Evolutionary conservation across 2,329 filamentous ascomycete species (phyloP).

Genomic region (Trichoderma koningiopsis): DNA sequence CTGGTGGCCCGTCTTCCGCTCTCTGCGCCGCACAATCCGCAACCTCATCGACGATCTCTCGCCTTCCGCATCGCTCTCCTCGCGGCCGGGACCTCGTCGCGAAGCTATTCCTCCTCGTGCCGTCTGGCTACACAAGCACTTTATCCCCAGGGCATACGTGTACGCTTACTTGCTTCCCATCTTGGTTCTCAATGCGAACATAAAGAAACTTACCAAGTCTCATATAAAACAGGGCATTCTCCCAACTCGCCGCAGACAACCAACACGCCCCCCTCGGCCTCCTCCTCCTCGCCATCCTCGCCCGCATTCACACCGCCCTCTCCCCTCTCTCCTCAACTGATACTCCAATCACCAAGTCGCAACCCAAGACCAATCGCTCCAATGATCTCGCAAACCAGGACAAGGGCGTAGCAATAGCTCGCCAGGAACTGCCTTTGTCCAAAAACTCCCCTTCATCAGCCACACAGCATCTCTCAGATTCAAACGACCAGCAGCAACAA

Average conservation of each 20-base stretch:
- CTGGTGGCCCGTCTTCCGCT: conserved; percentile 77
- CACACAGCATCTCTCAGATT: too few species aligned
- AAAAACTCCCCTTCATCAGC: not conserved
- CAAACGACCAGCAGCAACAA: not conserved
- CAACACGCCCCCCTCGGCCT: conserved; percentile 74
- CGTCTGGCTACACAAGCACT: conserved; percentile 36
- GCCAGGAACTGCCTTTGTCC: conserved; percentile 27
- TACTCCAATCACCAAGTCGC: not conserved
- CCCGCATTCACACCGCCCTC: conserved; percentile 55
- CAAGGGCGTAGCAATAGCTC: conserved; percentile 37
- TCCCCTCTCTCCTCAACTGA: conserved; percentile 39
- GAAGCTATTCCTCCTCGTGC: conserved; percentile 27
- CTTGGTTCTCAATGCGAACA: not conserved
- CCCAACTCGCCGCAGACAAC: conserved; percentile 68
- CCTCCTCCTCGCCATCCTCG: conserved; percentile 65
- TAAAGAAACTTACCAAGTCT: not conserved
- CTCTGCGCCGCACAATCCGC: conserved; percentile 67
- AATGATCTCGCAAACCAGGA: conserved; percentile 28
- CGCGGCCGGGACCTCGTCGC: not conserved
- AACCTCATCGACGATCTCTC: conserved; percentile 48
- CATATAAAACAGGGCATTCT: conserved; percentile 56
- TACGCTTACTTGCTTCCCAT: conserved; percentile 30
- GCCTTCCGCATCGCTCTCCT: not conserved
- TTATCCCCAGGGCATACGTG: conserved; percentile 43
- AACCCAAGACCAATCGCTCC: not conserved